Evolutionary conservation across 345 rosid species (phyloP).

Genomic region (Cardiospermum halicacabum): DNA sequence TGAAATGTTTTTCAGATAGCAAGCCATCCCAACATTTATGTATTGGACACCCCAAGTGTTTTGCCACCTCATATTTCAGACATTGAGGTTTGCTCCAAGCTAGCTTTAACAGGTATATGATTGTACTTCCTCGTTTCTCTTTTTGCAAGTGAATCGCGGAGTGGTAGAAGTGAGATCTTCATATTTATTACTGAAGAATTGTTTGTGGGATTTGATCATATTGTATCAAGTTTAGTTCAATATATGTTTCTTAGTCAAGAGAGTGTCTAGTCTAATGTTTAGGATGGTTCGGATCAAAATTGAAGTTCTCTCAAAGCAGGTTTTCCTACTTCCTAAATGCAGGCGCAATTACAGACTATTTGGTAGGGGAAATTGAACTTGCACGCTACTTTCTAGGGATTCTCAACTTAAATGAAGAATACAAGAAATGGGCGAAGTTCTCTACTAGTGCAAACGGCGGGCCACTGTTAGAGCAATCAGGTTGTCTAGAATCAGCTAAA

Average conservation of each 20-base stretch:
- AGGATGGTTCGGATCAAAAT: not conserved
- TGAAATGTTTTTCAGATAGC: conserved; percentile 42
- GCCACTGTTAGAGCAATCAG: conserved; percentile 13
- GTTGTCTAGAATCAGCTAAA: conserved; percentile 21
- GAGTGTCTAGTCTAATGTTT: not conserved
- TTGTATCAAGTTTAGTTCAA: not conserved
- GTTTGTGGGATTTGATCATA: not conserved
- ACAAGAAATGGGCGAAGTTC: conserved; percentile 63
- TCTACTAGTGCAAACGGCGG: conserved; percentile 9
- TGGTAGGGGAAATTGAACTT: conserved; percentile 49
- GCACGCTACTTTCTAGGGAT: conserved; percentile 55
- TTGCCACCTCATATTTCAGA: conserved; percentile 55
- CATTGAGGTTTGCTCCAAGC: conserved; percentile 58
- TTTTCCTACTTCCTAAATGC: conserved; percentile 14
- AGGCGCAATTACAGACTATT: conserved; percentile 59
- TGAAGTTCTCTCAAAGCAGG: conserved; percentile 1
- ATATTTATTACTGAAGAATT: no score
- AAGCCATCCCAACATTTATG: conserved; percentile 75
- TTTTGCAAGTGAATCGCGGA: not conserved
- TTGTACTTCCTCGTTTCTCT: not conserved
- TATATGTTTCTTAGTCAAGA: not conserved
- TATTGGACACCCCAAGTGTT: conserved; percentile 82
- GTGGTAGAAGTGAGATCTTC: no score
- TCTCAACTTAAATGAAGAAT: conserved; percentile 51
- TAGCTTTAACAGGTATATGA: conserved; percentile 75